phyloP scores from a whole-genome alignment of 768 basidiomycete species.

The Ramaria sp. region DNA sequence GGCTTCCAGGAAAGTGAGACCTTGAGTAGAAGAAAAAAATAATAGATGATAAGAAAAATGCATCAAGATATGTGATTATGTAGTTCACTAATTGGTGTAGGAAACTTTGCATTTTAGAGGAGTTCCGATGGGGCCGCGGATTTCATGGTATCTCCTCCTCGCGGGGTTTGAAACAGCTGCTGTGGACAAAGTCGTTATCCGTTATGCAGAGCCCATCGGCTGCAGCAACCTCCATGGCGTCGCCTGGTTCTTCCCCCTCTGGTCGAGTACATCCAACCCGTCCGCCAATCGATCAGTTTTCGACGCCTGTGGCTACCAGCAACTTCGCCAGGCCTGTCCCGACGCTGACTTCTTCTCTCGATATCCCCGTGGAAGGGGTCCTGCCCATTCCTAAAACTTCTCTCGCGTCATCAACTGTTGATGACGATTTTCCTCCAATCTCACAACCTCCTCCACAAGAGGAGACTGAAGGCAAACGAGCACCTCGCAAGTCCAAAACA shows the following conservation, averaged over 20 bases:
- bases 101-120: not conserved
- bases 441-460: not conserved
- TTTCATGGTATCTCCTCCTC: not conserved
- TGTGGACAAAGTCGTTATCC: not conserved
- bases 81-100: too few relatives aligned
- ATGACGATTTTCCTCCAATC: not conserved
- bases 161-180: not conserved
- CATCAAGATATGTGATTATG: too few relatives aligned
- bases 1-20: too few relatives aligned
- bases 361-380: constrained; percentile 70
- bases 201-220: not conserved
- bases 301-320: not conserved
- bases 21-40: too few relatives aligned
- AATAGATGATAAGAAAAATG: too few relatives aligned
- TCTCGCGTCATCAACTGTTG: constrained; percentile 8
- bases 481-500: constrained; percentile 85
- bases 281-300: not conserved
- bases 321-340: constrained; percentile 21
- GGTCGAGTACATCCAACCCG: not conserved
- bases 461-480: constrained; percentile 33
- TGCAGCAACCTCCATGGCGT: not conserved
- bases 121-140: not conserved
- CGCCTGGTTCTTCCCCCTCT: not conserved
- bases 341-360: constrained; percentile 54
- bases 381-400: constrained; percentile 40